Base-by-base conservation (phyloP, 441 rosid species). In the Brassica balearica region DNA sequence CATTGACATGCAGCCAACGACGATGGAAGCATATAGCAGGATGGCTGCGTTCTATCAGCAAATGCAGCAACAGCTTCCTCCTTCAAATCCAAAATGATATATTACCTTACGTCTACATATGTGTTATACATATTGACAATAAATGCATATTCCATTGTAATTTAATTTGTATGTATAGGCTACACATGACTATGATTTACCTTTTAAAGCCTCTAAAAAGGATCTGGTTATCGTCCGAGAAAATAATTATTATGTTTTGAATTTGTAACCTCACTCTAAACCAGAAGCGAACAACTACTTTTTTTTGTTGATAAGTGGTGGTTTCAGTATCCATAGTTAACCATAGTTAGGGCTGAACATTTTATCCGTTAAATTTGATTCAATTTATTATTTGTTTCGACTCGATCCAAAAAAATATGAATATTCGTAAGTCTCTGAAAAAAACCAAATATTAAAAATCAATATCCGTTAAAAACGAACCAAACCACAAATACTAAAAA, bases 1-100 rank as follows among this genome's bases (percentile, higher is more conserved):
- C 55, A 51, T 53, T 43, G 12, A n/a, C 32, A 51, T 71, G 79
- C 88, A 92, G 95, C 93, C 96, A 6, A 88, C 87, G 84, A 84
- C 87, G 17, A 90, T 89, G 88, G 87, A 95, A 74, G 88, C 94
- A 62, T 91, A 90, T 79, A 85, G 90, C 82, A 86, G 96, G 69
- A 84, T 92, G 82, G 96, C 91, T 23, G 89, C 97, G 29, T 73
- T 95, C 69, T 95, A 85, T 79, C 97, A 91, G 77, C 98, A 92
- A 72, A 79, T 90, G 86, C 95, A 91, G 32, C 96, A 88, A 60
- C 62, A 27, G 11, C 90, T 83, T 62, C 93, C 82, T 65, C 78
- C 89, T 68, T 83, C 92, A 25, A 84, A 68, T 87, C 87, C 88
- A 12, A 92, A 87, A 79, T 87, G 84, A 84, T 38, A 38, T 38